phyloP scores from a whole-genome alignment of 108 stramenopile species.

The Nitzschia sp. region DNA sequence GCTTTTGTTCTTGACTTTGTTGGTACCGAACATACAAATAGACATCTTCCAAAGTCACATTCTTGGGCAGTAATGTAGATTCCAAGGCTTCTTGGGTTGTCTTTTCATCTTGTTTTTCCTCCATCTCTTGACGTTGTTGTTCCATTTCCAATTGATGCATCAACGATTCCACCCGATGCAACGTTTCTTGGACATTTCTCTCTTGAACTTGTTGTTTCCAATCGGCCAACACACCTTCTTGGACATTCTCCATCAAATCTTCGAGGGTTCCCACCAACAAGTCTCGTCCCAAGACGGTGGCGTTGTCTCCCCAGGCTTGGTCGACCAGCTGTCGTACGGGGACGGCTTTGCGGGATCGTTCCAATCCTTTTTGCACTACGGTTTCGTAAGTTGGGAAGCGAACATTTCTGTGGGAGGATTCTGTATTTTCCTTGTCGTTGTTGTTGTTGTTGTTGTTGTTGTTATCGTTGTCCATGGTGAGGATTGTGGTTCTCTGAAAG shows the following conservation, averaged over 20 bases:
- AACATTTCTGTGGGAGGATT: not conserved
- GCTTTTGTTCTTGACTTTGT: slow-evolving; percentile 1
- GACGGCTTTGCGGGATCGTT: slow-evolving; percentile 23
- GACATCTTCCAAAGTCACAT: slow-evolving; percentile 27
- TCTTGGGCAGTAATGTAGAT: slow-evolving; percentile 26
- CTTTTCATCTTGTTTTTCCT: slow-evolving; percentile 28
- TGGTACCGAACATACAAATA: slow-evolving; percentile 20
- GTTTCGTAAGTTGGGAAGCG: not conserved
- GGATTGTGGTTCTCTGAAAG: not conserved
- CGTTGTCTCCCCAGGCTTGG: slow-evolving; percentile 31
- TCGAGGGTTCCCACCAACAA: slow-evolving; percentile 35
- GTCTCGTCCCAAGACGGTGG: slow-evolving; percentile 13
- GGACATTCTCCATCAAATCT: slow-evolving; percentile 32
- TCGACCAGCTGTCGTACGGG: slow-evolving; percentile 14
- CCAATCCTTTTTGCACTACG: slow-evolving; percentile 9
- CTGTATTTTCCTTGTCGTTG: not conserved
- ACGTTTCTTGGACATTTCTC: slow-evolving; percentile 1
- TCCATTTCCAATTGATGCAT: slow-evolving; percentile 15
- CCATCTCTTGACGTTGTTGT: slow-evolving; percentile 14
- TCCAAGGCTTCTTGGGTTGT: slow-evolving; percentile 26
- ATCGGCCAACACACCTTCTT: slow-evolving; percentile 24
- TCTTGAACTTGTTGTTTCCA: slow-evolving; percentile 11
- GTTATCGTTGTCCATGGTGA: not conserved
- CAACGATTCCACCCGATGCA: slow-evolving; percentile 22
- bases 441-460: slow-evolving; percentile 2